Base-by-base conservation (phyloP, 2,329 filamentous ascomycete species). In the Aureobasidium sp. region DNA sequence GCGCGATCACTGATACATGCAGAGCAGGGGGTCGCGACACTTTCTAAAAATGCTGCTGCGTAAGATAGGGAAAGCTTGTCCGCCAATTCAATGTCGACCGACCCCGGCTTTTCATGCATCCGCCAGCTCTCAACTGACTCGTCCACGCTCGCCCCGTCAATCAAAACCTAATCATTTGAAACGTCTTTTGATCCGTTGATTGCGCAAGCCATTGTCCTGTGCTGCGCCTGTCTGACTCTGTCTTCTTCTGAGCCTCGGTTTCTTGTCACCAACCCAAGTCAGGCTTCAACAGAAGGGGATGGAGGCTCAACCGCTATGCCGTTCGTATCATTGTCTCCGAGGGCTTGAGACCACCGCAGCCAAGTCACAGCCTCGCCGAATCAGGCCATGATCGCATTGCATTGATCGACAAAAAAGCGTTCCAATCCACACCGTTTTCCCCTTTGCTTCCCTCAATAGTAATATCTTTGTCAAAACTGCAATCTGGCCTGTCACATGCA, bases 11-110 rank as follows among this genome's bases (percentile, higher is more conserved):
- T 30, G 13, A 5, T 51, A 3, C 34, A 51, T 51, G 45, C 25
- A 21, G 44, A 59, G n/a, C 34, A 58, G 54, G 42, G 36, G 55
- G 53, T 47, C 39, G 41, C 41, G 16, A 34, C 29, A 16, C 47
- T 34, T 59, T 39, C 32, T 39, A 59, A 48, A 59, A 59, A 59
- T 59, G 54, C 39, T 44, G 53, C 53, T 59, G 42, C 54, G 54
- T 36, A 59, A 59, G 57, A 59, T 50, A 50, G 57, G 29, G 36
- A 59, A 48, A 59, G 55, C 55, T 59, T 59, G 55, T 29, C 37
- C 42, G 50, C 37, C 50, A 42, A 54, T 54, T 42, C 50, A 42
- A 16, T 9, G 8, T 30, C 41, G 21, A 39, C 36, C 48, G 48
- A 42, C 50, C 50, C 50, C 50, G 14, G 50, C 41, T 45, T 57